Conservation (phyloP, 768 basidiomycete genomes). For the Tephrocybe sp. region DNA sequence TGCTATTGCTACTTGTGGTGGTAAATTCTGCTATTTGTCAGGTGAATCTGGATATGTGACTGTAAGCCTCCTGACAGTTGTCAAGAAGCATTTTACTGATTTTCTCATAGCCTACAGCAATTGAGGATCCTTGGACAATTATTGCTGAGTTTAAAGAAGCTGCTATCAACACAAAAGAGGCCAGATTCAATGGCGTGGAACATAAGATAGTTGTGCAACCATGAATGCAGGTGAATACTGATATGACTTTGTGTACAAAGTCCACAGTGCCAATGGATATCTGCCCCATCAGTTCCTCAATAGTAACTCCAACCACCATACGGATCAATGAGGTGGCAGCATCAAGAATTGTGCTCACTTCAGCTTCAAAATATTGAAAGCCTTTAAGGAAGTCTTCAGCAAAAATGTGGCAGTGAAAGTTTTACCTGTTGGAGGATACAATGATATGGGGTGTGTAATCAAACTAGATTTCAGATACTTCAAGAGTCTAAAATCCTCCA, state of each 20-base stretch:
- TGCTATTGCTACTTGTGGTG: conserved; percentile 39
- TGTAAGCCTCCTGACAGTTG: conserved; percentile 22
- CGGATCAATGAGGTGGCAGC: conserved; percentile 61
- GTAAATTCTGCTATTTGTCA: conserved; percentile 38
- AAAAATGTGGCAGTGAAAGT: conserved; percentile 45
- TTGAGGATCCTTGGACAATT: conserved; percentile 41
- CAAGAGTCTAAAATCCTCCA: conserved; percentile 14
- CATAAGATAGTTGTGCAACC: conserved; percentile 27
- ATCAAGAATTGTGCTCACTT: conserved; percentile 59
- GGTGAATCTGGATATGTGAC: conserved; percentile 38
- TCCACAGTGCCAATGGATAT: conserved; percentile 47
- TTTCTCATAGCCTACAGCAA: conserved; percentile 34
- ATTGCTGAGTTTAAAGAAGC: conserved; percentile 41
- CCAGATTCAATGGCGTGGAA: conserved; percentile 61
- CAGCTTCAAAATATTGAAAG: conserved; percentile 49
- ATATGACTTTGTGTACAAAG: conserved; percentile 15
- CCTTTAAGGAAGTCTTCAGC: conserved; percentile 39
- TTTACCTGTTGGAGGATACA: conserved; percentile 43
- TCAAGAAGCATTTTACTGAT: background rate
- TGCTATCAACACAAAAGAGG: conserved; percentile 46
- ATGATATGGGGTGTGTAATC: conserved; percentile 42
- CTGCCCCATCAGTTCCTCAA: conserved; percentile 53
- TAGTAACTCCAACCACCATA: conserved; percentile 45
- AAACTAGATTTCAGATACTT: background rate
- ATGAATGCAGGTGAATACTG: background rate